phyloP scores from a whole-genome alignment of 2,329 filamentous ascomycete genomes.

The Annulohypoxylon truncatum region DNA sequence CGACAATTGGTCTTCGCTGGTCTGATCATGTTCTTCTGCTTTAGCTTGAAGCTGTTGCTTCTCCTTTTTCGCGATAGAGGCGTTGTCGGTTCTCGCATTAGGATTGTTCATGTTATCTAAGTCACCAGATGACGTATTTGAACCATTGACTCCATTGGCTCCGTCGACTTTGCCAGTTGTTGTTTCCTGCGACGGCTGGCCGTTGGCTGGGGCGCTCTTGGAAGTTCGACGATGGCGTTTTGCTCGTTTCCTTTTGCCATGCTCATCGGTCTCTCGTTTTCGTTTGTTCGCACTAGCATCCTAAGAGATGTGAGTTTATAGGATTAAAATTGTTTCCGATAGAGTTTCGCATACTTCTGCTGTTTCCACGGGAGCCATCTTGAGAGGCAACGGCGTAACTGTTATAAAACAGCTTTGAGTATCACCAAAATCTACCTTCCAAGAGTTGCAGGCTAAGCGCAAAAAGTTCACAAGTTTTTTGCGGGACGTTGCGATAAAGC shows the following conservation, averaged over 20 bases:
- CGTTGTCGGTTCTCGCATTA: slow-evolving; percentile 21
- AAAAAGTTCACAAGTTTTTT: slow-evolving; percentile 46
- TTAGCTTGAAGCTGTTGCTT: slow-evolving; percentile 32
- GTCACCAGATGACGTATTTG: neutral
- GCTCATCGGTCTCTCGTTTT: slow-evolving; percentile 59
- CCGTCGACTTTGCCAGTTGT: slow-evolving; percentile 28
- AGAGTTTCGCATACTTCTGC: slow-evolving; percentile 42
- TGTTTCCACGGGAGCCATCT: slow-evolving; percentile 45
- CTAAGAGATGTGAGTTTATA: slow-evolving; percentile 39
- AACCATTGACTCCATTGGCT: slow-evolving; percentile 19
- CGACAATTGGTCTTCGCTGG: slow-evolving; percentile 4
- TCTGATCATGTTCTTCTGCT: neutral
- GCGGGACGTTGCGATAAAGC: slow-evolving; percentile 45
- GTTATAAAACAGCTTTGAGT: slow-evolving; percentile 9
- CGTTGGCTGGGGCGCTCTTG: slow-evolving; percentile 32
- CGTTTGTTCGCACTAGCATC: slow-evolving; percentile 59
- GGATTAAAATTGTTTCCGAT: neutral
- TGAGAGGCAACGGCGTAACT: slow-evolving; percentile 16
- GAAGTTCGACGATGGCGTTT: slow-evolving; percentile 48
- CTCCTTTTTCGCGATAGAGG: slow-evolving; percentile 22
- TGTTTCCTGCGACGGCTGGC: slow-evolving; percentile 12
- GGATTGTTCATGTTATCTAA: slow-evolving; percentile 10
- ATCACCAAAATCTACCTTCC: slow-evolving; percentile 12
- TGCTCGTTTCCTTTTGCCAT: slow-evolving; percentile 56
- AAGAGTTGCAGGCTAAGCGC: slow-evolving; percentile 7